Conservation (phyloP, 2,329 filamentous ascomycete species). For the Neoarthrinium moseri region DNA sequence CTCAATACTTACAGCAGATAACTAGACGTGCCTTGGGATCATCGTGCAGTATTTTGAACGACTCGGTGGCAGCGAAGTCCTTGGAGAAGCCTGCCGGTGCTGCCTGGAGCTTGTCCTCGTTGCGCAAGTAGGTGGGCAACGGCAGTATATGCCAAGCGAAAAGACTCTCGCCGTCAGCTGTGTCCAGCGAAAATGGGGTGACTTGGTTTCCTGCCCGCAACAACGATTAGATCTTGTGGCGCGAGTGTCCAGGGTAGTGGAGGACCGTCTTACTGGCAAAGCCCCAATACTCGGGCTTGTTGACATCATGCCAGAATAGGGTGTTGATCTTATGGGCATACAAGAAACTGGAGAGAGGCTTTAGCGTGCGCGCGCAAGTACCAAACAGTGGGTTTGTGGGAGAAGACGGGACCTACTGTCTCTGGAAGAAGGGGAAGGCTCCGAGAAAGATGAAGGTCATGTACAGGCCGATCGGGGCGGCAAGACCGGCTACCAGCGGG, state of each 20-base stretch:
- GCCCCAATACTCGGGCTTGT: constrained; percentile 78
- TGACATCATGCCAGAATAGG: constrained; percentile 68
- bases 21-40: constrained; percentile 64
- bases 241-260: neutral
- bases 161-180: constrained; percentile 72
- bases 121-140: constrained; percentile 68
- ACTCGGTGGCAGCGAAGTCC: constrained; percentile 55
- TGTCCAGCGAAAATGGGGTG: constrained; percentile 76
- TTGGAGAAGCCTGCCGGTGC: constrained; percentile 47
- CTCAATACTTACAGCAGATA: constrained; percentile 54
- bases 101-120: constrained; percentile 62
- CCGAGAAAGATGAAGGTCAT: constrained; percentile 62
- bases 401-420: constrained; percentile 62
- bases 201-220: constrained; percentile 73
- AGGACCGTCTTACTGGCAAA: constrained; percentile 74
- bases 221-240: constrained; percentile 13
- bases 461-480: constrained; percentile 63
- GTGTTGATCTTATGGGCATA: constrained; percentile 83
- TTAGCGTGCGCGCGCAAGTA: neutral
- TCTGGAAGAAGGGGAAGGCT: constrained; percentile 70
- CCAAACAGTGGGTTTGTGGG: constrained; percentile 1
- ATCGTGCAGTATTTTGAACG: constrained; percentile 60
- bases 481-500: constrained; percentile 50
- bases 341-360: constrained; percentile 59
- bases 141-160: constrained; percentile 93